Evolutionary conservation across 495 filamentous ascomycete genomes (phyloP).

Genomic region (Echria macrotheca): DNA sequence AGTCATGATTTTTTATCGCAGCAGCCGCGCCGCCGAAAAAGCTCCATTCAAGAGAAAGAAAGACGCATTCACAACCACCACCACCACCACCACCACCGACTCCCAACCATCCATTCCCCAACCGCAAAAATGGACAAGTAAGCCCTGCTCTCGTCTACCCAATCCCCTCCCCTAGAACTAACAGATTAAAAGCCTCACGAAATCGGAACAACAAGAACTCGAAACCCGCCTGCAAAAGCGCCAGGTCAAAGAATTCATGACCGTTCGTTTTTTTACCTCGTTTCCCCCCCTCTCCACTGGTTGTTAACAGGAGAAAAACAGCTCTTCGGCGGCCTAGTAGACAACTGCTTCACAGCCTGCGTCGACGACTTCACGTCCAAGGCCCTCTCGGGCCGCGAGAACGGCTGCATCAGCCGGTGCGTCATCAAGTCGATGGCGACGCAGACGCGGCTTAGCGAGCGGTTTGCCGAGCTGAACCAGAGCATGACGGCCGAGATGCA

Average conservation of each 20-base stretch:
- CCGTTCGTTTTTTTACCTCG: too few relatives aligned
- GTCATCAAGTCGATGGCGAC: conserved; percentile 92
- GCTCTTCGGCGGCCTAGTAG: conserved; percentile 96
- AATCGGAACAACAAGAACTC: conserved; percentile 85
- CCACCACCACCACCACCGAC: neutral
- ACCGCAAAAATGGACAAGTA: conserved; percentile 6
- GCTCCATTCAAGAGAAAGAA: neutral
- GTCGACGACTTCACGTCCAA: conserved; percentile 98
- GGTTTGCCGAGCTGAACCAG: conserved; percentile 92
- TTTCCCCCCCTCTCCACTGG: too few relatives aligned
- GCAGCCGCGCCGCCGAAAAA: neutral
- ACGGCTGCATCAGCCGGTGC: conserved; percentile 85
- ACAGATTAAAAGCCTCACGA: conserved; percentile 52
- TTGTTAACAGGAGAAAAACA: too few relatives aligned
- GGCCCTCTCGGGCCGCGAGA: conserved; percentile 77
- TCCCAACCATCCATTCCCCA: neutral
- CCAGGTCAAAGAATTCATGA: conserved; percentile 98
- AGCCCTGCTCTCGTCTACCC: too few relatives aligned
- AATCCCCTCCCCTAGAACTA: conserved; percentile 5
- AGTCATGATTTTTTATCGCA: conserved; percentile 4
- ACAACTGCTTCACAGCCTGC: conserved; percentile 93
- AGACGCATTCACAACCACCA: too few relatives aligned
- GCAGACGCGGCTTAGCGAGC: conserved; percentile 75
- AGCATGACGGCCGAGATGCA: conserved; percentile 70
- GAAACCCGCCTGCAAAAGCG: conserved; percentile 86